These are phyloP conservation scores for Russula ochroleuca DNA, from an alignment of 768 basidiomycete species.

Conservation along the genomic window DNA sequence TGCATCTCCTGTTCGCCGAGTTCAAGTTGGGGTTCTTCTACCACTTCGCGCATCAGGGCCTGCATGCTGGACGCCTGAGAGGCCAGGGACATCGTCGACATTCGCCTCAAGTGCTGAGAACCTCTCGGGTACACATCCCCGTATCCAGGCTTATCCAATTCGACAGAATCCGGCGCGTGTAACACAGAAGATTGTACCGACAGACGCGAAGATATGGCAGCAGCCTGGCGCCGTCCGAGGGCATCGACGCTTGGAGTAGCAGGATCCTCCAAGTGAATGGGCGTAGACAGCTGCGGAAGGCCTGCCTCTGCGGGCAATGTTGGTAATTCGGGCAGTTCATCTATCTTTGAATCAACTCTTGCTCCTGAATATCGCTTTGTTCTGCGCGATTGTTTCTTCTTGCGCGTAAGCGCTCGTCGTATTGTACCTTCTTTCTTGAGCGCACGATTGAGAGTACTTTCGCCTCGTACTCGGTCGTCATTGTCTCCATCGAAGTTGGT, in stretches of 20 bases:
- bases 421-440: constrained; percentile 60
- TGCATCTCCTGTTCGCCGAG: constrained; percentile 55
- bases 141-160: not conserved
- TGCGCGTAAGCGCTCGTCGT: constrained; percentile 47
- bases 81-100: not conserved
- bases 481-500: constrained; percentile 79
- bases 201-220: not conserved
- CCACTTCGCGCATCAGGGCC: constrained; percentile 31
- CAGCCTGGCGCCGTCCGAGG: not conserved
- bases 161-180: not conserved
- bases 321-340: not conserved
- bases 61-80: constrained; percentile 30
- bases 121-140: not conserved
- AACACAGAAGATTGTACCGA: not conserved
- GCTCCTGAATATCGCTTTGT: constrained; percentile 2
- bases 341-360: not conserved
- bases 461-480: constrained; percentile 53
- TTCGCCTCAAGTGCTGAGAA: constrained; percentile 6
- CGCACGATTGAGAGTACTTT: constrained; percentile 46
- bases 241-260: not conserved
- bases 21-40: constrained; percentile 39
- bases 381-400: constrained; percentile 24
- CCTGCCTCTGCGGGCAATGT: not conserved
- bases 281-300: not conserved
- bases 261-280: not conserved